Base-by-base conservation (phyloP, 768 basidiomycete species). In the Leucocoprinus birnbaumii region DNA sequence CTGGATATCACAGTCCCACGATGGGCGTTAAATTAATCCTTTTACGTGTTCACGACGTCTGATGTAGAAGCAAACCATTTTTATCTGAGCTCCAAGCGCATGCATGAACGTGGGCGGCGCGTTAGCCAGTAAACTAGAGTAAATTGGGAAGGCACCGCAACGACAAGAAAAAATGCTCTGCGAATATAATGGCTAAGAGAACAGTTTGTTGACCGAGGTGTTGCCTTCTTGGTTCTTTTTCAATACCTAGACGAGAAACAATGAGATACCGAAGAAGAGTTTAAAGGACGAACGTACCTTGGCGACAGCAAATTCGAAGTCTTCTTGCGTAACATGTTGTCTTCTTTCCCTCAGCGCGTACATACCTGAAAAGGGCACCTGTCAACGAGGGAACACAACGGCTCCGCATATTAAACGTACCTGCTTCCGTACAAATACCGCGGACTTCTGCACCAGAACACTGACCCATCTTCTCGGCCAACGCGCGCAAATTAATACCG, bases 391-490 rank as follows among this genome's bases (percentile, higher is more conserved):
- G 48, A 25, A 42, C 26, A 26, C 14, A 16, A 44, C 19, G 16
- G 16, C n/a, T 3, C 11, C 7, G 44, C 10, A 44, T 5, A 27
- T 5, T 38, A 46, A 24, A 70, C 85, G 57, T 54, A 86, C 91
- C 91, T n/a, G 94, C 94, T 75, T 96, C 94, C 0, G 95, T 96
- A 68, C 94, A 96, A 62, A 97, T 97, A 72, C 94, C 96, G 14
- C 96, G 82, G 14, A 98, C 96, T 69, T 99, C 96, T 1, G 96
- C 96, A 61, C 96, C 96, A 1, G 93, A 96, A 67, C 96, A 98
- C 66, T 97, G 93, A 0, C 96, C 96, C 96, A 98, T 99, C 80
- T 99, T 98, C 70, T 98, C 96, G 0, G 96, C 96, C 2, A 99
- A 78, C 2, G 88, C 86, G 14, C 93, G 89, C n/a, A 98, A 80